Base-by-base conservation (phyloP, 805 yeast genomes). In the Metschnikowia hibisci region DNA sequence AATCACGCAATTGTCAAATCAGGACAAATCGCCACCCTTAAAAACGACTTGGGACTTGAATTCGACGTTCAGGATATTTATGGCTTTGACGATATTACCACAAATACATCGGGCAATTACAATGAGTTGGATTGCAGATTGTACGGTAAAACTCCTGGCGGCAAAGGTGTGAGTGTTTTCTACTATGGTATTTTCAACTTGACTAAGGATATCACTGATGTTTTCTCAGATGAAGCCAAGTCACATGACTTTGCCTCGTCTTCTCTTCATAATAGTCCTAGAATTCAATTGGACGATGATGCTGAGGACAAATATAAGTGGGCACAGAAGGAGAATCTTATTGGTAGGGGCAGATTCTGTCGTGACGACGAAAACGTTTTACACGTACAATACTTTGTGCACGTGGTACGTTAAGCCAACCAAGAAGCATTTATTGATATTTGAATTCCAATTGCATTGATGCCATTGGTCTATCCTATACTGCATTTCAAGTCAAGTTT, bases 261-360 rank as follows among this genome's bases (percentile, higher is more conserved):
- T 7, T 77, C 78, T 48, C 66, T 78, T 40, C 70, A 78, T 13
- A 62, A 64, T 51, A 74, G 67, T 54, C 82, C 83, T 16, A 57
- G 54, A 11, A 63, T 78, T 49, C 53, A 57, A 35, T 57, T 78
- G 14, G 77, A 70, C 46, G 69, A 64, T 11, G 61, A 56, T 16
- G 67, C 69, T 30, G 70, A 63, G 31, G 72, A 63, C 12, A 76
- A 74, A 51, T 63, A 60, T 54, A 57, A 66, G 49, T 81, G 87
- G 87, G 72, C 73, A 13, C 49, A 63, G 33, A 56, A 62, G 36
- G 71, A 74, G 56, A 75, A 69, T 50, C 65, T 79, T 44, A 38
- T 78, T 16, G 87, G 84, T 15, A 77, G 73, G 56, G 87, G 87
- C 27, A 69, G 82, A 45, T 80, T 80, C 53, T 55, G 74, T 37